phyloP scores from a whole-genome alignment of 2,329 filamentous ascomycete species.

The Pseudocercospora vitis region DNA sequence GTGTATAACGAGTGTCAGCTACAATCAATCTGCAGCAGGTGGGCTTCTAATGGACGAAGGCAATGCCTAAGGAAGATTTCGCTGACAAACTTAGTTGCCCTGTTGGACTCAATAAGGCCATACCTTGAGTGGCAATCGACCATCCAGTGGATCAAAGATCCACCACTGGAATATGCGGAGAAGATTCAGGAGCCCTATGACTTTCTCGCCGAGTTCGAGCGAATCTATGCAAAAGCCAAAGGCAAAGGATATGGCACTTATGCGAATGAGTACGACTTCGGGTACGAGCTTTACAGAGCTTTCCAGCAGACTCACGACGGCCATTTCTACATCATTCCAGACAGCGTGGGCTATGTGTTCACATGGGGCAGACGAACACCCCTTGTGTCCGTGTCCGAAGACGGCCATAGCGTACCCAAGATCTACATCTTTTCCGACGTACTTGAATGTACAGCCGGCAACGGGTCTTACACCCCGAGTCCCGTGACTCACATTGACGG shows the following conservation, averaged over 20 bases:
- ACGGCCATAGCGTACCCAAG: conserved; percentile 60
- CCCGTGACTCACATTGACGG: conserved; percentile 59
- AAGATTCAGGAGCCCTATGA: conserved; percentile 48
- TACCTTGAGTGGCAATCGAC: conserved; percentile 51
- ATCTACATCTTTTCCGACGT: conserved; percentile 57
- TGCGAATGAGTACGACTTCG: conserved; percentile 47
- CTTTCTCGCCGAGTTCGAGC: conserved; percentile 42
- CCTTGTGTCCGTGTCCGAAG: conserved; percentile 61
- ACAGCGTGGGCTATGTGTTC: conserved; percentile 55
- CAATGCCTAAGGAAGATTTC: too few species aligned
- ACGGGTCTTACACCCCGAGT: conserved; percentile 47
- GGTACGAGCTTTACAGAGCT: conserved; percentile 54
- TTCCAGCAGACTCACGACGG: conserved; percentile 62
- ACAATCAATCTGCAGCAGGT: conserved; percentile 43
- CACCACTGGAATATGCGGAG: conserved; percentile 47
- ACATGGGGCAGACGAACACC: conserved; percentile 50
- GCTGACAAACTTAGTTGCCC: conserved; percentile 32
- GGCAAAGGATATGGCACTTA: conserved; percentile 34
- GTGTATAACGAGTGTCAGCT: conserved; percentile 48
- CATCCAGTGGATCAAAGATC: conserved; percentile 46
- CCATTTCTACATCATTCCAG: conserved; percentile 60
- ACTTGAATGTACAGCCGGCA: conserved; percentile 42
- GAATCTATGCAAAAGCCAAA: conserved; percentile 43
- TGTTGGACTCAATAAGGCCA: conserved; percentile 47
- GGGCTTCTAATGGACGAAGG: not conserved